phyloP scores from a whole-genome alignment of 225 moss, liverwort and hornwort genomes.

The Takakia lepidozioides region DNA sequence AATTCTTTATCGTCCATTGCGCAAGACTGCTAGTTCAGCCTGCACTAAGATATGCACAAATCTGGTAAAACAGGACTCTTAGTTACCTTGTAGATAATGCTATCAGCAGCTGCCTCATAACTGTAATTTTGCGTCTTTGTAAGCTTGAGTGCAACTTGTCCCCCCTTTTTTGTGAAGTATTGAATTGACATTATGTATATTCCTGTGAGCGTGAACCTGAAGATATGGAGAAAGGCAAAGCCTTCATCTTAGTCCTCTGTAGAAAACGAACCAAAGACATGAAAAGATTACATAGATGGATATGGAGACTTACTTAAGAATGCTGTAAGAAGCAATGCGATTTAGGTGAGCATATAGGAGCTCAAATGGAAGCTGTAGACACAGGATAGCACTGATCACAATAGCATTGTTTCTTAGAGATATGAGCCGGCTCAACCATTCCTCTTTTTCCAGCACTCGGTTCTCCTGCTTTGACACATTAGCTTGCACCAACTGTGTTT shows the following conservation, averaged over 20 bases:
- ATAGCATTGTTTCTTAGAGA: constrained; percentile 44
- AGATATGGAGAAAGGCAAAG: not conserved
- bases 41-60: no score
- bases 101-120: constrained; percentile 40
- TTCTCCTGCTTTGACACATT: constrained; percentile 51
- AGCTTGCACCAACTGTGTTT: constrained; percentile 40
- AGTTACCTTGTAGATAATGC: constrained; percentile 52
- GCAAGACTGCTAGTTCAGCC: no score
- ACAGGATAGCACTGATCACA: constrained; percentile 35
- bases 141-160: constrained; percentile 27
- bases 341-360: constrained; percentile 57
- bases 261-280: not conserved
- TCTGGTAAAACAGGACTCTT: no score
- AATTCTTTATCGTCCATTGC: no score
- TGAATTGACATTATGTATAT: constrained; percentile 44
- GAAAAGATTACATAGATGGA: no score
- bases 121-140: constrained; percentile 43
- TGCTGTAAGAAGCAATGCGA: constrained; percentile 31
- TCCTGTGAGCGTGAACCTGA: constrained; percentile 46
- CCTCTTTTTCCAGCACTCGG: constrained; percentile 34
- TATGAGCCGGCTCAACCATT: constrained; percentile 41
- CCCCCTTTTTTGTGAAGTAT: constrained; percentile 47
- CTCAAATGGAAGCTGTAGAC: constrained; percentile 57
- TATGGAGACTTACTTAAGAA: constrained; percentile 29
- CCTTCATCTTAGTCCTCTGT: not conserved